These are phyloP conservation scores for Omphalotus guepiniiformis DNA, from an alignment of 768 basidiomycete species.

Conservation along the genomic window DNA sequence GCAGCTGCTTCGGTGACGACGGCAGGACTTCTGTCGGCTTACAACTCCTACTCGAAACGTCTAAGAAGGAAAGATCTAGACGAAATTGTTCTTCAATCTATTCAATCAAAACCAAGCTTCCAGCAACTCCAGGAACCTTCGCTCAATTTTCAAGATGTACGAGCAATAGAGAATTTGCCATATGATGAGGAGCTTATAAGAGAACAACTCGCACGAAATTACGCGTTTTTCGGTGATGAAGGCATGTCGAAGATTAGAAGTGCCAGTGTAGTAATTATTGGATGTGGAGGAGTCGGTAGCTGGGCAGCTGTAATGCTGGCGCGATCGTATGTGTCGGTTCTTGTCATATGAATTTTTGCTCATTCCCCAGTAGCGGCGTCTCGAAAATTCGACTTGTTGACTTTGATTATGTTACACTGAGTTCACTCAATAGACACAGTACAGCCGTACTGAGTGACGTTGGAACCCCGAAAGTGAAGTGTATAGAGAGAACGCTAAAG, in stretches of 20 bases:
- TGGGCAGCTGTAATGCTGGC: conserved; percentile 94
- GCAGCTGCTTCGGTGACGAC: conserved; percentile 60
- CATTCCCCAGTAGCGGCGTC: conserved; percentile 49
- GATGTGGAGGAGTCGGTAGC: conserved; percentile 95
- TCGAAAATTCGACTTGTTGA: conserved; percentile 79
- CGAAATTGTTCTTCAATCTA: conserved; percentile 51
- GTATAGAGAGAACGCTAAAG: conserved; percentile 64
- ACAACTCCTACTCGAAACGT: conserved; percentile 44
- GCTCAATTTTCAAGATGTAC: neutral
- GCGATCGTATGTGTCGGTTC: conserved; percentile 63
- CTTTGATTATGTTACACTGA: conserved; percentile 95
- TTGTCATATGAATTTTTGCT: no score
- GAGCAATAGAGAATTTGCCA: neutral
- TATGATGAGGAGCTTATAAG: conserved; percentile 72
- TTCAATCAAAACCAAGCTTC: conserved; percentile 30
- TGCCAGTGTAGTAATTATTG: conserved; percentile 81
- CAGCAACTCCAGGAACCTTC: conserved; percentile 3
- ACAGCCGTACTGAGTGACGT: conserved; percentile 87
- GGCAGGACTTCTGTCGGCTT: conserved; percentile 53
- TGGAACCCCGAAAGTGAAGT: conserved; percentile 86
- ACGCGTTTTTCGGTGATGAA: conserved; percentile 90
- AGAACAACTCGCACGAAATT: conserved; percentile 91
- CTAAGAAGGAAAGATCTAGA: conserved; percentile 51
- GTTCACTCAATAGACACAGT: conserved; percentile 92
- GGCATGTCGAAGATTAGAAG: conserved; percentile 75